Evolutionary conservation across 768 basidiomycete genomes (phyloP).

Genomic region (Agaricus sinodeliciosus): DNA sequence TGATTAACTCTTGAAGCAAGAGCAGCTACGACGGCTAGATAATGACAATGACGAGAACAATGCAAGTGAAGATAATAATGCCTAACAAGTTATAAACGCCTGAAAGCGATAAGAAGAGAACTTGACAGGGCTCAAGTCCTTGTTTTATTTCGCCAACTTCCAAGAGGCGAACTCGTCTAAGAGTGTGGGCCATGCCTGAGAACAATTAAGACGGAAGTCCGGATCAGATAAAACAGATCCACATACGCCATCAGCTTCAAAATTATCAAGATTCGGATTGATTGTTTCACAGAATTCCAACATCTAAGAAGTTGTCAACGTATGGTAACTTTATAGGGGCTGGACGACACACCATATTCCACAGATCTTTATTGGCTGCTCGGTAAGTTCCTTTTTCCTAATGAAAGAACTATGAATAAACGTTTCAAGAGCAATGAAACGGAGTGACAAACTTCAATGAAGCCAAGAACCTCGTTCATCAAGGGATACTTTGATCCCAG

Average conservation of each 20-base stretch:
- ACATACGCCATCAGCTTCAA: slow-evolving; percentile 69
- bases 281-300: slow-evolving; percentile 70
- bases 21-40: too few relatives aligned
- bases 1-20: too few relatives aligned
- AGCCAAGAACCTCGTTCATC: slow-evolving; percentile 57
- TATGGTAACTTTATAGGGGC: neutral
- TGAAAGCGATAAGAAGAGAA: neutral
- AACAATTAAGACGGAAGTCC: neutral
- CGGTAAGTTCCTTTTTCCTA: slow-evolving; percentile 58
- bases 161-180: slow-evolving; percentile 5
- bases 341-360: slow-evolving; percentile 60
- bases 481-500: slow-evolving; percentile 62
- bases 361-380: slow-evolving; percentile 78
- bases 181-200: slow-evolving; percentile 77
- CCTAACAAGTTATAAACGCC: neutral
- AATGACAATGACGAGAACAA: too few relatives aligned
- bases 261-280: slow-evolving; percentile 52
- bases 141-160: neutral
- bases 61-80: neutral
- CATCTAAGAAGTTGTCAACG: slow-evolving; percentile 38
- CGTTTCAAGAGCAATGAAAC: neutral
- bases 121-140: too few relatives aligned
- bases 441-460: slow-evolving; percentile 46
- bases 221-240: neutral
- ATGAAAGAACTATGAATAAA: slow-evolving; percentile 11